Evolutionary conservation across 2,329 filamentous ascomycete genomes (phyloP), one percentile per base, ranked within the genome.

Genomic region (Fusarium sp.): DNA sequence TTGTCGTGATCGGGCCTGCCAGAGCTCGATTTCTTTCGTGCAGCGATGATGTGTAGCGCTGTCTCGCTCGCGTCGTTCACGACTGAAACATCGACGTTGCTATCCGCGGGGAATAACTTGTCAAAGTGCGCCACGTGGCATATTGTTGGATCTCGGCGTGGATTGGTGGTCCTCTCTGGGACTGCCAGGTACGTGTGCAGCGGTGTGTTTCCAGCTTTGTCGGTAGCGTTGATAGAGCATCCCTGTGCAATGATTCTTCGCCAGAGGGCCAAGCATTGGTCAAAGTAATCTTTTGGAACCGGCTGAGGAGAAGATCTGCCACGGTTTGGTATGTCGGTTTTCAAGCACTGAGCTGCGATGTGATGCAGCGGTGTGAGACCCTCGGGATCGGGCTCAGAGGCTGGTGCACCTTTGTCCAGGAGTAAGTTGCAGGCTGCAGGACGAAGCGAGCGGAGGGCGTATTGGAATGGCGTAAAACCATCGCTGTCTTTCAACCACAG

Each of bases 61-160:
- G 76, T 77, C 27, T 78, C 74, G 1, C 71, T 73, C 6, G 48
- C 22, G 6, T 62, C 7, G 18, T 78, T 78, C 2, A 61, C 56
- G 1, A 64, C 66, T 24, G 65, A 69, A 1, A 78, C 8, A 31
- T 78, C 66, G 11, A 75, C 68, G 2, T 20, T 66, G 18, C 73
- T 67, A 3, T 72, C 58, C 1, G 54, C 14, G 2, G 74, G 58
- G 18, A 78, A 78, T 3, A 78, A 9, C 13, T 24, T 66, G 2
- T 67, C 29, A 14, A 70, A 78, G 29, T 69, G 57, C 3, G 67
- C 60, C 3, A 69, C n/a, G 22, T 77, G 76, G 10, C 74, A 75
- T 1, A 27, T 18, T 6, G 13, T 3, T 20, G 16, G 7, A 7
- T 43, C 20, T 10, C 1, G 4, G 3, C 1, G 11, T 35, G 2